Percentiles rank a stretch among this genome's conserved stretches.
phyloP scores from a whole-genome alignment of 352 stramenopile genomes.

The Phytophthora lateralis region DNA sequence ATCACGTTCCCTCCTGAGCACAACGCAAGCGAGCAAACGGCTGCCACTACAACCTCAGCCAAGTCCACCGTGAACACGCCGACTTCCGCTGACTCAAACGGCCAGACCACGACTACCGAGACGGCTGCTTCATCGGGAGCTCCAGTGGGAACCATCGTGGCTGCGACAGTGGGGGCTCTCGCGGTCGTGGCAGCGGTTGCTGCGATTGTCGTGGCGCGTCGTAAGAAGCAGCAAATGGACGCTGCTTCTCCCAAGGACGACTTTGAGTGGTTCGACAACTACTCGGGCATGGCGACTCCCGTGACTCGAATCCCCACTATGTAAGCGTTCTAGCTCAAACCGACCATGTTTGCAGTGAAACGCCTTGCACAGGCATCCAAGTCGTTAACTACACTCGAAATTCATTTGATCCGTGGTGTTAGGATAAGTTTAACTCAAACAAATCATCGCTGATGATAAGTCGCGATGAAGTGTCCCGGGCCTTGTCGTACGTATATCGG shows the following conservation, averaged over 20 bases:
- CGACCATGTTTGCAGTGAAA: conserved; percentile 1
- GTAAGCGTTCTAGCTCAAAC: conserved; percentile 13
- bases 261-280: conserved; percentile 26
- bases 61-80: conserved; percentile 16
- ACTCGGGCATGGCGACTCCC: conserved; percentile 30
- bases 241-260: conserved; percentile 30
- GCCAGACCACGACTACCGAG: conserved; percentile 15
- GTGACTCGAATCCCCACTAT: conserved; percentile 45
- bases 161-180: conserved; percentile 21
- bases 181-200: conserved; percentile 30
- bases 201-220: conserved; percentile 48
- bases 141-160: conserved; percentile 15
- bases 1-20: conserved; percentile 22
- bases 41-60: conserved; percentile 9
- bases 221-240: conserved; percentile 62
- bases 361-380: background rate
- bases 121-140: conserved; percentile 3
- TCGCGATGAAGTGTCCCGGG: conserved; percentile 1
- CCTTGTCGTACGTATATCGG: conserved; percentile 13
- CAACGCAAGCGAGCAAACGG: conserved; percentile 11
- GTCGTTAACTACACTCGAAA: background rate
- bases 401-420: background rate
- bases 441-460: background rate
- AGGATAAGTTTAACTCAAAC: too few relatives aligned
- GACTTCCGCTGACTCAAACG: conserved; percentile 11